phyloP scores from a whole-genome alignment of 257 asterid genomes.

The Cordia subcordata region DNA sequence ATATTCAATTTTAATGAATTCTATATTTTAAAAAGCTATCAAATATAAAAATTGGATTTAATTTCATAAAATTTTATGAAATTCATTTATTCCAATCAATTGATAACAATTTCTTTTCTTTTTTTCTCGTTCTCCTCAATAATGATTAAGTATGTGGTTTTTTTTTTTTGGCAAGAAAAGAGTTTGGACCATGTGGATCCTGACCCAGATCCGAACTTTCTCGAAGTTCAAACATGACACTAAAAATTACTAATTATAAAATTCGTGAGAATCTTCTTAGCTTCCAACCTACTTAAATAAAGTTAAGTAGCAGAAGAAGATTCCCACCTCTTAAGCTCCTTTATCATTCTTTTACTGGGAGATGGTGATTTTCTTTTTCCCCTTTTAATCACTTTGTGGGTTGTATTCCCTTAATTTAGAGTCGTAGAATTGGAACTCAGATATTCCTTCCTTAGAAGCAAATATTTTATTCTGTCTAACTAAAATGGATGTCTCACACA shows the following conservation, averaged over 20 bases:
- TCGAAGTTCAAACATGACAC: conserved; percentile 12
- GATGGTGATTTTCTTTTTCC: too few relatives aligned
- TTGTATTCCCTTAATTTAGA: conserved; percentile 40
- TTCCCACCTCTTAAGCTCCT: conserved; percentile 47
- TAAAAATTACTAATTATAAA: background rate
- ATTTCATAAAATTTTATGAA: too few relatives aligned
- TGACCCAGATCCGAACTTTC: conserved; percentile 31
- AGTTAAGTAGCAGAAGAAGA: conserved; percentile 87
- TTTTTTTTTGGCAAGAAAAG: background rate
- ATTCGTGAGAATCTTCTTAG: conserved; percentile 56
- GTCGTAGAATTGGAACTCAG: conserved; percentile 60
- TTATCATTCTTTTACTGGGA: conserved; percentile 37
- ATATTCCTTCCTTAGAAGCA: conserved; percentile 60
- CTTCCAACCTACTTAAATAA: conserved; percentile 85
- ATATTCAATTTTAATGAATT: too few relatives aligned
- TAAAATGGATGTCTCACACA: conserved; percentile 43
- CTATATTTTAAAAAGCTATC: too few relatives aligned
- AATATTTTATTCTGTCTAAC: conserved; percentile 27
- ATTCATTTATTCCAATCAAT: too few relatives aligned
- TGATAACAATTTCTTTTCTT: too few relatives aligned
- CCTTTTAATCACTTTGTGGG: conserved; percentile 27
- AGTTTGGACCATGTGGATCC: conserved; percentile 15
- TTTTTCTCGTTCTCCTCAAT: too few relatives aligned
- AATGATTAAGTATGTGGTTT: background rate
- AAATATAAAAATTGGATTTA: too few relatives aligned